A percentile compares a stretch with the other conserved stretches of the same genome.
Evolutionary conservation across 495 filamentous ascomycete species (phyloP).

Genomic region (Thozetella sp.): DNA sequence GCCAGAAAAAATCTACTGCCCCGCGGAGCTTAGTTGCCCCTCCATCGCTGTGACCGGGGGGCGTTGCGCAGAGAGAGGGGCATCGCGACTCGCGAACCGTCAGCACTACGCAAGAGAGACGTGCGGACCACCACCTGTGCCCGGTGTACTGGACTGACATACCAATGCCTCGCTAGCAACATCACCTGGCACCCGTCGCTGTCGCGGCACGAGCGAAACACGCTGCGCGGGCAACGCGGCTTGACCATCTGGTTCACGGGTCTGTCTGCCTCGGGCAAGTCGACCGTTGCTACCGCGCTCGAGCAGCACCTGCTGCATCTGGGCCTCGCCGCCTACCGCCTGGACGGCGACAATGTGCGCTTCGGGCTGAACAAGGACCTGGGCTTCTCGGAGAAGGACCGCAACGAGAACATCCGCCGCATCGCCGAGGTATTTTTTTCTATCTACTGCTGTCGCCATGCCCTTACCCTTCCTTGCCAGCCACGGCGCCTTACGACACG

Average conservation of each 20-base stretch:
- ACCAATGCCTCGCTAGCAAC: conserved; percentile 61
- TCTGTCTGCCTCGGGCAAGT: conserved; percentile 93
- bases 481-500: background rate
- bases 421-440: conserved; percentile 72
- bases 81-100: no score
- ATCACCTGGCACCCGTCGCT: conserved; percentile 97
- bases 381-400: conserved; percentile 88
- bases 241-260: conserved; percentile 98
- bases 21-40: no score
- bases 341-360: conserved; percentile 98
- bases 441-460: background rate
- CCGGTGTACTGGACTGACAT: background rate
- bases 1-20: no score
- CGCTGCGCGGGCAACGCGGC: conserved; percentile 79
- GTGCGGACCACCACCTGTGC: no score
- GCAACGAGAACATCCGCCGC: conserved; percentile 95
- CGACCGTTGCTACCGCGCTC: conserved; percentile 91
- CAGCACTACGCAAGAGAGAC: no score
- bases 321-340: conserved; percentile 81
- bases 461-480: background rate
- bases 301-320: conserved; percentile 93
- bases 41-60: no score
- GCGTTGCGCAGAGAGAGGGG: no score
- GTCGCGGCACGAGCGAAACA: conserved; percentile 80
- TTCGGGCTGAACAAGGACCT: conserved; percentile 98